Percentiles rank a stretch among this genome's conserved stretches.
phyloP scores from a whole-genome alignment of 768 basidiomycete genomes.

The Psilocybe cubensis region DNA sequence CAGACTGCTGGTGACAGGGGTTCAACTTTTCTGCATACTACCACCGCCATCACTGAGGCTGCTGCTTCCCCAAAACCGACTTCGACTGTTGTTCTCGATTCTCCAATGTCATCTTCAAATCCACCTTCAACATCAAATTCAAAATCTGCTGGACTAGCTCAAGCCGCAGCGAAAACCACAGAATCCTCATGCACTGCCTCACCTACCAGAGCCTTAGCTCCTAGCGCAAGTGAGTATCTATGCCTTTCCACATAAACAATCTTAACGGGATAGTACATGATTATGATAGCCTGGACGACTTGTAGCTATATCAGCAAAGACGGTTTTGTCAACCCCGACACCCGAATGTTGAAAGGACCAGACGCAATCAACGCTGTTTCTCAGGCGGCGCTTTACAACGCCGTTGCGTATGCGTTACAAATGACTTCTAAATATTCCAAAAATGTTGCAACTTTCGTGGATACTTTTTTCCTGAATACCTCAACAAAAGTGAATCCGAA shows the following conservation, averaged over 20 bases:
- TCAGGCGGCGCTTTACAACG: constrained; percentile 49
- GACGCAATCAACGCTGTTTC: constrained; percentile 42
- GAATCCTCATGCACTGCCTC: constrained; percentile 49
- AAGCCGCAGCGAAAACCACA: constrained; percentile 34
- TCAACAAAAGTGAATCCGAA: constrained; percentile 55
- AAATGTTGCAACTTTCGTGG: constrained; percentile 39
- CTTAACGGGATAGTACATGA: background rate
- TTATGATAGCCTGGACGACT: constrained; percentile 35
- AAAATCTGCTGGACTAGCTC: constrained; percentile 27
- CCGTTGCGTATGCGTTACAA: constrained; percentile 42
- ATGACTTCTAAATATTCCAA: constrained; percentile 35
- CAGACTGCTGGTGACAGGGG: no score
- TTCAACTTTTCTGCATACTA: no score
- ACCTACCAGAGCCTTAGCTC: constrained; percentile 47
- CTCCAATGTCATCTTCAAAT: background rate
- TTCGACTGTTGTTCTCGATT: background rate
- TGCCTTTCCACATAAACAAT: background rate
- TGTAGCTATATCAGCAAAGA: constrained; percentile 54
- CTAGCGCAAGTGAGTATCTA: constrained; percentile 50
- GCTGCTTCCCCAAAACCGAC: background rate
- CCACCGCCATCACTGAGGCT: background rate
- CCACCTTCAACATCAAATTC: background rate
- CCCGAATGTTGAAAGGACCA: constrained; percentile 45
- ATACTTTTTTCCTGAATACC: constrained; percentile 49
- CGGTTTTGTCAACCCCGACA: constrained; percentile 60